A percentile compares a stretch with the other conserved stretches of the same genome.
Evolutionary conservation across 768 basidiomycete genomes (phyloP).

Genomic region (Gymnopilus junonius): DNA sequence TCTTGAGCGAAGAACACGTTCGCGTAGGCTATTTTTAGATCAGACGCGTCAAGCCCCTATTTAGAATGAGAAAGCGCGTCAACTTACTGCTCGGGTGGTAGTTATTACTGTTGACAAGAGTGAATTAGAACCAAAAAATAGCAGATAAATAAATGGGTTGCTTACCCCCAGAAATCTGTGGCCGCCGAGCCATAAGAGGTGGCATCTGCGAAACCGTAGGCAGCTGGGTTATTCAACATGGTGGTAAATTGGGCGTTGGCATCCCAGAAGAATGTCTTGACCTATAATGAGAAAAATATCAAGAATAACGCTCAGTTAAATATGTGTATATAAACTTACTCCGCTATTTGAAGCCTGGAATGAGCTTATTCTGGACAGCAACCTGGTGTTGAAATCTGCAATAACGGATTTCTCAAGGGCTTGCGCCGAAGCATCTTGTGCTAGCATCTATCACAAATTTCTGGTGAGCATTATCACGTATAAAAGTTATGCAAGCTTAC

Average conservation of each 20-base stretch:
- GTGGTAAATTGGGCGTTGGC: constrained; percentile 50
- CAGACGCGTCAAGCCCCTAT: constrained; percentile 4
- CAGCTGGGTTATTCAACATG: constrained; percentile 49
- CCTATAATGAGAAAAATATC: constrained; percentile 36
- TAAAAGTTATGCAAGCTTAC: too few species aligned
- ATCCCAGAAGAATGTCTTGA: constrained; percentile 54
- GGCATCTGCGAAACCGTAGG: constrained; percentile 58
- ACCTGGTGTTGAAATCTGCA: constrained; percentile 52
- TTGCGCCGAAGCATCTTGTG: constrained; percentile 42
- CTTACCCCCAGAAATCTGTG: constrained; percentile 60
- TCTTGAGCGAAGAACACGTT: constrained; percentile 38
- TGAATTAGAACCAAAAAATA: neutral
- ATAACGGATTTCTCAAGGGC: constrained; percentile 51
- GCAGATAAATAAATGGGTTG: neutral
- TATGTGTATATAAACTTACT: too few species aligned
- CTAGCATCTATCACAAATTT: constrained; percentile 49
- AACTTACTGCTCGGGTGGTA: constrained; percentile 57
- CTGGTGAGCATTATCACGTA: too few species aligned
- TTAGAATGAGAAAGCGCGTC: neutral
- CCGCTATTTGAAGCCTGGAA: constrained; percentile 51
- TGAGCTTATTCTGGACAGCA: constrained; percentile 40
- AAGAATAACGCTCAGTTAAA: too few species aligned
- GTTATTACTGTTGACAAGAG: constrained; percentile 46
- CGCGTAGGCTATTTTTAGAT: constrained; percentile 36
- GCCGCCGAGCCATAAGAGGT: constrained; percentile 46